Evolutionary conservation across 306 rosid genomes (phyloP).

Genomic region (Vachellia collinsii): DNA sequence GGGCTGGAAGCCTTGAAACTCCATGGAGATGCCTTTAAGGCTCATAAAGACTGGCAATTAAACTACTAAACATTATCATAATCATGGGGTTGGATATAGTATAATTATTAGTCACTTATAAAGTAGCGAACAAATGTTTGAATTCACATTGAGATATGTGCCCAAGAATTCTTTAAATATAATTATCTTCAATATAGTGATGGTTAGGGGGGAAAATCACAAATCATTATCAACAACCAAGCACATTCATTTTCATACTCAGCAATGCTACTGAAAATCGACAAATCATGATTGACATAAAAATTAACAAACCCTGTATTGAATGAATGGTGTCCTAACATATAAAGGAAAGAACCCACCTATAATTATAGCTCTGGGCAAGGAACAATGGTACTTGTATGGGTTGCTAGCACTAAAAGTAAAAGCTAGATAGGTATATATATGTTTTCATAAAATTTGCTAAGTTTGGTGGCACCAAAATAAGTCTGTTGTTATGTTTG

Average conservation of each 20-base stretch:
- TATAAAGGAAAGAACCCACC: not conserved
- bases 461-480: not conserved
- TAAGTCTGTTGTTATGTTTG: not conserved
- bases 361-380: not conserved
- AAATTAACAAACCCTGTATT: not conserved
- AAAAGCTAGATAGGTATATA: too few species aligned
- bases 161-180: too few species aligned
- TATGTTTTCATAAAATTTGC: not conserved
- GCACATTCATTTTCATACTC: not conserved
- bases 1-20: not conserved
- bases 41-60: not conserved
- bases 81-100: too few species aligned
- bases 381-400: too few species aligned
- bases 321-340: not conserved
- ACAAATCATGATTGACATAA: not conserved
- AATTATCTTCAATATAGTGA: too few species aligned
- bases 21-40: not conserved
- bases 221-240: not conserved
- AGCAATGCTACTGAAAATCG: too few species aligned
- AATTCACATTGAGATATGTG: too few species aligned
- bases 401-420: too few species aligned
- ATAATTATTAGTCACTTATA: too few species aligned
- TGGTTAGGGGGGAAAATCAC: too few species aligned
- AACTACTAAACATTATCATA: too few species aligned
- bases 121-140: too few species aligned